A percentile compares a stretch with the other conserved stretches of the same genome.
phyloP scores from a whole-genome alignment of 768 basidiomycete species.

The Kwoniella mangroviensis region DNA sequence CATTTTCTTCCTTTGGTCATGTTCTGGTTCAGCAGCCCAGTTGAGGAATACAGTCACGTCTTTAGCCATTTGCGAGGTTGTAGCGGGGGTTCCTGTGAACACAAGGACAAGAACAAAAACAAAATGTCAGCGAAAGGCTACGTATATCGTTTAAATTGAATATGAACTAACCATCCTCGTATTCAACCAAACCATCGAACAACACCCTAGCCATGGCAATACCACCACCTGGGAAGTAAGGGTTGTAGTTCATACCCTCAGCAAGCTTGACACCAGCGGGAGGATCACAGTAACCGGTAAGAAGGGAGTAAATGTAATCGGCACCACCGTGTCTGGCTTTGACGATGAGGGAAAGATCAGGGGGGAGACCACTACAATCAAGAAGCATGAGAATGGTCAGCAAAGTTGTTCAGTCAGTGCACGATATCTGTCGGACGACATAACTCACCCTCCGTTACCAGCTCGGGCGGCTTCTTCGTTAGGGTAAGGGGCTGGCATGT shows the following conservation, averaged over 20 bases:
- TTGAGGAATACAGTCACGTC: slow-evolving; percentile 93
- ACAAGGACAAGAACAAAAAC: background rate
- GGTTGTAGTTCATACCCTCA: slow-evolving; percentile 93
- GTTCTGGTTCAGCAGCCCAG: slow-evolving; percentile 98
- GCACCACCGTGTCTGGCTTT: slow-evolving; percentile 97
- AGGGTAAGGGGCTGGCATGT: slow-evolving; percentile 91
- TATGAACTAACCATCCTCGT: slow-evolving; percentile 86
- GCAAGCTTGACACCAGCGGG: slow-evolving; percentile 67
- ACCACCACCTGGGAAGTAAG: slow-evolving; percentile 96
- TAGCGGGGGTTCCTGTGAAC: slow-evolving; percentile 82
- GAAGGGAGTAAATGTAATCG: slow-evolving; percentile 94
- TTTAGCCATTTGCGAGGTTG: slow-evolving; percentile 98
- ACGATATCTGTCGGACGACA: background rate
- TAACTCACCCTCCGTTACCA: slow-evolving; percentile 69
- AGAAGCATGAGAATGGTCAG: too few relatives aligned
- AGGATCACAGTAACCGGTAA: slow-evolving; percentile 95
- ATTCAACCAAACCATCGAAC: slow-evolving; percentile 95
- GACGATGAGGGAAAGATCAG: slow-evolving; percentile 94
- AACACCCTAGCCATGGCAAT: slow-evolving; percentile 95
- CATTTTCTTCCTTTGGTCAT: slow-evolving; percentile 95
- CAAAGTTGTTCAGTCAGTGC: too few relatives aligned
- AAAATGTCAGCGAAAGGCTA: background rate
- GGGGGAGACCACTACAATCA: slow-evolving; percentile 77
- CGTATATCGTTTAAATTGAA: too few relatives aligned
- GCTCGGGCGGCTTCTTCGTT: slow-evolving; percentile 98